A percentile compares a stretch with the other conserved stretches of the same genome.
Conservation (phyloP, 2,329 filamentous ascomycete species). For the Penicillium oxalicum region DNA sequence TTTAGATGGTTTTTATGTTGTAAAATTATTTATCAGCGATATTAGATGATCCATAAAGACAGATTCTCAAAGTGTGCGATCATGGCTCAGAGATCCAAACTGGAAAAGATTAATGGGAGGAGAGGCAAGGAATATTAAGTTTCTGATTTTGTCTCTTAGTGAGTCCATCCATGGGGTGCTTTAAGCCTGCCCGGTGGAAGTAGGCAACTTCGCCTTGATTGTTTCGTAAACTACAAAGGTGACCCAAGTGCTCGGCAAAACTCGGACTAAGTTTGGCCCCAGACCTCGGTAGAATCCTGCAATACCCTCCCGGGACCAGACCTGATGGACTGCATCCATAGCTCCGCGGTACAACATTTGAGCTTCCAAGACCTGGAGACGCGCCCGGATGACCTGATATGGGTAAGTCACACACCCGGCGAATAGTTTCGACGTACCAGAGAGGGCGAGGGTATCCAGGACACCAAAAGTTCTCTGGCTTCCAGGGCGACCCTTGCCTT, state of each 20-base stretch:
- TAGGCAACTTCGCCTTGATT: slow-evolving; percentile 47
- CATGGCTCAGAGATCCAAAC: no score
- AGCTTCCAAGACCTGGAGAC: slow-evolving; percentile 84
- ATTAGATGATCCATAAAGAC: no score
- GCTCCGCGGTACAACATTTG: slow-evolving; percentile 67
- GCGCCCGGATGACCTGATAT: slow-evolving; percentile 83
- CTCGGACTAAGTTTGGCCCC: slow-evolving; percentile 79
- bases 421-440: slow-evolving; percentile 74
- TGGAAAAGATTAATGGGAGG: no score
- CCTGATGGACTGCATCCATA: slow-evolving; percentile 63
- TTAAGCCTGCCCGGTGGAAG: no score
- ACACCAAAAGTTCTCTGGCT: slow-evolving; percentile 51
- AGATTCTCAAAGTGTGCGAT: no score
- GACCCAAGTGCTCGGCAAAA: slow-evolving; percentile 90
- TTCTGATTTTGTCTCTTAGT: no score
- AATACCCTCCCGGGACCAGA: slow-evolving; percentile 73
- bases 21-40: no score
- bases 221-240: slow-evolving; percentile 98
- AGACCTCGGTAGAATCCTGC: slow-evolving; percentile 88
- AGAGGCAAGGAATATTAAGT: no score
- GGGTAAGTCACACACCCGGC: slow-evolving; percentile 90
- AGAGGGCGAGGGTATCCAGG: slow-evolving; percentile 72
- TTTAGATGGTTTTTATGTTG: no score
- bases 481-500: slow-evolving; percentile 11
- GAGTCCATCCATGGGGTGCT: no score